Base-by-base conservation (phyloP, 345 rosid species). In the Litchi chinensis region DNA sequence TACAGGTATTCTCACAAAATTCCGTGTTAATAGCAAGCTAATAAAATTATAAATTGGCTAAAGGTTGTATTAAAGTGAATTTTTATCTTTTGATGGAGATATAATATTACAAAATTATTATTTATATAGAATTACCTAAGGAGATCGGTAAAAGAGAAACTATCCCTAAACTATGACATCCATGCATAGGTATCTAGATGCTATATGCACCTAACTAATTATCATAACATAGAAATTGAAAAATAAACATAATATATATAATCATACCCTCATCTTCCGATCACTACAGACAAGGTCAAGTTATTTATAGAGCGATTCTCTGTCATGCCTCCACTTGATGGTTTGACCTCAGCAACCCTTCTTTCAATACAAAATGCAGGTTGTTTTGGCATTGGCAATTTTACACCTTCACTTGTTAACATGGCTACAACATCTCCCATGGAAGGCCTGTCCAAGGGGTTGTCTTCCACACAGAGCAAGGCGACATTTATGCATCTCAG, bases 401-500 rank as follows among this genome's bases (percentile, higher is more conserved):
- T 16, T 16, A 54, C 60, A 16, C n/a, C 60, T 54, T 54, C 60
- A 54, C 60, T 54, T 54, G 60, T 54, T 54, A 56, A 56, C 64
- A 59, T 59, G 64, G 4, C 7, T 59, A 59, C 21, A 59, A 59
- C 64, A 59, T 59, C 64, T 59, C 5, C 12, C 64, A 59, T 59
- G 28, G 64, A 59, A 59, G 64, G 64, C 64, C 26, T 48, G 11
- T 70, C 73, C 1, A 12, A 0, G 46, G 59, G 57, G 16, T 43
- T 68, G 24, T 68, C 26, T 68, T 68, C 71, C 3, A 68, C 71
- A 40, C 71, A 68, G 5, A 68, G 71, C 24, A 68, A 8, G 6
- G 37, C 73, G 37, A 70, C 32, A 48, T 46, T 70, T 5, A 70
- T 44, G 73, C 73, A 70, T 46, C 73, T 70, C 73, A 70, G 13